A percentile compares a stretch with the other conserved stretches of the same genome.
Evolutionary conservation across 768 basidiomycete species (phyloP).

Genomic region (Neoboletus brunneissimus): DNA sequence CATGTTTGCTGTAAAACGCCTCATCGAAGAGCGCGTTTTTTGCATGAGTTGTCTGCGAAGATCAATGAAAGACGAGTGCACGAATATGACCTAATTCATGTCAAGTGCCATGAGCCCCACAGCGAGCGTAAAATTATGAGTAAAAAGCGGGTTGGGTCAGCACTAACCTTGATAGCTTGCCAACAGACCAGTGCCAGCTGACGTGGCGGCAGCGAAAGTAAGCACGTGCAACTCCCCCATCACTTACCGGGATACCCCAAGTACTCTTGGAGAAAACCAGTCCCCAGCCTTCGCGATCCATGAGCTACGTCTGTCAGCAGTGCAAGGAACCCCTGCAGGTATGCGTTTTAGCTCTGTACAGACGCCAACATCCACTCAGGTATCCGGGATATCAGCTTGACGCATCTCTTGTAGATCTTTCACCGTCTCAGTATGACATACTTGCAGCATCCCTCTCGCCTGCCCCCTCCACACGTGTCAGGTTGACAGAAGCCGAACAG

Average conservation of each 20-base stretch:
- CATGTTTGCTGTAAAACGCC: slow-evolving; percentile 10
- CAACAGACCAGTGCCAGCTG: no score
- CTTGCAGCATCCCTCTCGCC: slow-evolving; percentile 69
- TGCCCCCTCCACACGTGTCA: slow-evolving; percentile 41
- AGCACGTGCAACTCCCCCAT: not conserved
- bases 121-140: not conserved
- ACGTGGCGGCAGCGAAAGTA: no score
- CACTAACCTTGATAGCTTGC: not conserved
- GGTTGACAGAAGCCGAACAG: slow-evolving; percentile 43
- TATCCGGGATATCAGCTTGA: slow-evolving; percentile 54
- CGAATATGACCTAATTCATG: not conserved
- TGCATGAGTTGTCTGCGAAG: slow-evolving; percentile 13
- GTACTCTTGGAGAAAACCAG: not conserved
- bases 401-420: slow-evolving; percentile 84
- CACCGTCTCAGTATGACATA: slow-evolving; percentile 85
- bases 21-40: slow-evolving; percentile 16
- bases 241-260: not conserved
- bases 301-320: slow-evolving; percentile 73
- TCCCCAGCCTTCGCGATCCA: slow-evolving; percentile 18
- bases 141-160: not conserved
- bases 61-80: slow-evolving; percentile 10
- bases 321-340: slow-evolving; percentile 91
- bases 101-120: not conserved
- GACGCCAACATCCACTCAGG: slow-evolving; percentile 9
- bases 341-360: slow-evolving; percentile 4